These are phyloP conservation scores for Beverwykella pulmonaria DNA, from an alignment of 495 filamentous ascomycete species.

Conservation along the genomic window DNA sequence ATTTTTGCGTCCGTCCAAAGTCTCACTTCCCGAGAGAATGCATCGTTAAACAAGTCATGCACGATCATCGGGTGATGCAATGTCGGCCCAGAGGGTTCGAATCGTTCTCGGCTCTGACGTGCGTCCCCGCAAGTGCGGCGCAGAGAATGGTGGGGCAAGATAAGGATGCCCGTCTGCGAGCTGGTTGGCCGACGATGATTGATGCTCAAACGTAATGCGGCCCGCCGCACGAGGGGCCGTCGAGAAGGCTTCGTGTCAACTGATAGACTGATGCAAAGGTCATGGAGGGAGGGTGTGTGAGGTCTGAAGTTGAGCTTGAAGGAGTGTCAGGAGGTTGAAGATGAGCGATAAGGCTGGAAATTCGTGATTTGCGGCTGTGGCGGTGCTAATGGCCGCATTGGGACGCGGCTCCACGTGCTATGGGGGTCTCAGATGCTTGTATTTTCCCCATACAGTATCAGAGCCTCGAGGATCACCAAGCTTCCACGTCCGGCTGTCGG, in stretches of 20 bases:
- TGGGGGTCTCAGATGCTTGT: constrained; percentile 17
- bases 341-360: background rate
- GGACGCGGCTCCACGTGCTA: constrained; percentile 27
- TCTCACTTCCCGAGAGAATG: background rate
- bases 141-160: constrained; percentile 8
- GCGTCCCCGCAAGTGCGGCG: constrained; percentile 25
- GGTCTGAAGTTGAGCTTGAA: background rate
- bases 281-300: background rate
- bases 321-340: background rate
- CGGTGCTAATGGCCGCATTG: constrained; percentile 5
- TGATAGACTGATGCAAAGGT: background rate
- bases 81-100: constrained; percentile 18
- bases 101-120: constrained; percentile 10
- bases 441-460: constrained; percentile 1
- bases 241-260: constrained; percentile 21
- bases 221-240: background rate
- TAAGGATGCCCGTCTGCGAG: background rate
- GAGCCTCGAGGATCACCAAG: constrained; percentile 14
- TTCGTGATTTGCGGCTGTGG: background rate
- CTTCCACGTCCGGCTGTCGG: constrained; percentile 3
- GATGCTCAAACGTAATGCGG: constrained; percentile 24
- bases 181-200: constrained; percentile 23
- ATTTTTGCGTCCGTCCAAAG: background rate
- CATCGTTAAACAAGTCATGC: no score
- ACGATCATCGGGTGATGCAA: constrained; percentile 7